Percentiles rank a stretch among this genome's conserved stretches.
These are phyloP conservation scores for Hericium coralloides DNA, from an alignment of 768 basidiomycete species.

Conservation along the genomic window DNA sequence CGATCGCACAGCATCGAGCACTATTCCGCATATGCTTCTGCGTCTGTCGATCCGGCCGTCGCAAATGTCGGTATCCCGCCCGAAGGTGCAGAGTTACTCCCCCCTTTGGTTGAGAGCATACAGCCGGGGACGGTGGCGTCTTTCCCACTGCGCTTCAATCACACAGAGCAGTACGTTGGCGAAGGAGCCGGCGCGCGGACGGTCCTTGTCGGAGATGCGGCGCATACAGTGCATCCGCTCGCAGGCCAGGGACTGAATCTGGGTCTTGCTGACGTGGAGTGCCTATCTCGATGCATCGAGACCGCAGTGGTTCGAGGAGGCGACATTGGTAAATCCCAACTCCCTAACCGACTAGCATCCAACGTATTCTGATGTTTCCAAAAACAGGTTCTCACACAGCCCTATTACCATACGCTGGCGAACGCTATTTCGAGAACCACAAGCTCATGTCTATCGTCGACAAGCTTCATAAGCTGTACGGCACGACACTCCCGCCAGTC, in stretches of 20 bases:
- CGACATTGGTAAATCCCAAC: constrained; percentile 64
- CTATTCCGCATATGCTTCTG: constrained; percentile 55
- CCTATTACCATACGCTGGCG: constrained; percentile 66
- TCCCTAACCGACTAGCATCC: neutral
- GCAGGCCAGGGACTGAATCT: constrained; percentile 95
- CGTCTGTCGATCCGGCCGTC: constrained; percentile 20
- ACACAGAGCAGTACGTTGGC: constrained; percentile 82
- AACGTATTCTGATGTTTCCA: neutral
- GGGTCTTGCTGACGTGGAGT: constrained; percentile 81
- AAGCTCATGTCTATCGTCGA: constrained; percentile 76
- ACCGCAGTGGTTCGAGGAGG: constrained; percentile 51
- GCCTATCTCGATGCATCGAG: constrained; percentile 58
- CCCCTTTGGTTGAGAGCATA: constrained; percentile 65
- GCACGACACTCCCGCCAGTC: constrained; percentile 51
- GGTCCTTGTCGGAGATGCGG: constrained; percentile 91
- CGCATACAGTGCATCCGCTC: constrained; percentile 89
- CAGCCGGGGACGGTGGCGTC: constrained; percentile 73
- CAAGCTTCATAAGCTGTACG: constrained; percentile 85
- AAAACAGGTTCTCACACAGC: constrained; percentile 61
- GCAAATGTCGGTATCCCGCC: constrained; percentile 45
- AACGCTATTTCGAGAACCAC: constrained; percentile 84
- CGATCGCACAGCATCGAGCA: constrained; percentile 54
- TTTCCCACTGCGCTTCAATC: constrained; percentile 83
- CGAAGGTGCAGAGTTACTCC: constrained; percentile 50
- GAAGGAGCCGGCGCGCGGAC: constrained; percentile 59